Evolutionary conservation across 2,329 filamentous ascomycete genomes (phyloP).

Genomic region (Truncatella angustata): DNA sequence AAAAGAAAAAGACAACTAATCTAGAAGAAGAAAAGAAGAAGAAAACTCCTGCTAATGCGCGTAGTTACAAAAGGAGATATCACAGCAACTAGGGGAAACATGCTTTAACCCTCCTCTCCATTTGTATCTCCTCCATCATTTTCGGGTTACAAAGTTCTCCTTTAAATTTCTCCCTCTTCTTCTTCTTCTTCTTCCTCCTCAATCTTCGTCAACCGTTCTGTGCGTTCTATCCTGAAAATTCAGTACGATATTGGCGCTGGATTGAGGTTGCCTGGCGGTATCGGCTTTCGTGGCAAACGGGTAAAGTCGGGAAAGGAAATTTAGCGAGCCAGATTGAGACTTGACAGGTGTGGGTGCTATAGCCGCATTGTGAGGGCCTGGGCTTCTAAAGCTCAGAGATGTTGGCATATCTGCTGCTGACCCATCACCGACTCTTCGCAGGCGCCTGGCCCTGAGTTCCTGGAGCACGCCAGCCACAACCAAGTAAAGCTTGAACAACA

Average conservation of each 20-base stretch:
- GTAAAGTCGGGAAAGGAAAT: background rate
- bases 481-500: slow-evolving; percentile 73
- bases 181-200: background rate
- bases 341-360: background rate
- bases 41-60: background rate
- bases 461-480: slow-evolving; percentile 48
- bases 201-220: background rate
- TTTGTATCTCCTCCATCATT: background rate
- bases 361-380: background rate
- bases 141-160: no score
- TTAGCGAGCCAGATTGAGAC: background rate
- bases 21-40: no score
- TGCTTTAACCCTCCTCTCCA: background rate
- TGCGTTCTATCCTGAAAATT: slow-evolving; percentile 5
- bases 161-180: no score
- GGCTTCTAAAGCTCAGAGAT: background rate
- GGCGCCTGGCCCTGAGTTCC: slow-evolving; percentile 12
- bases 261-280: background rate
- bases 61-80: background rate
- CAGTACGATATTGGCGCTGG: background rate
- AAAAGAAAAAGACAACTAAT: no score
- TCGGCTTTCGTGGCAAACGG: background rate
- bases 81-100: background rate
- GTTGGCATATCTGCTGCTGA: background rate
- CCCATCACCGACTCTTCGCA: background rate